Percentiles rank a stretch among this genome's conserved stretches.
phyloP scores from a whole-genome alignment of 192 early-diverging fungal species.

The Lunasporangiospora selenospora region DNA sequence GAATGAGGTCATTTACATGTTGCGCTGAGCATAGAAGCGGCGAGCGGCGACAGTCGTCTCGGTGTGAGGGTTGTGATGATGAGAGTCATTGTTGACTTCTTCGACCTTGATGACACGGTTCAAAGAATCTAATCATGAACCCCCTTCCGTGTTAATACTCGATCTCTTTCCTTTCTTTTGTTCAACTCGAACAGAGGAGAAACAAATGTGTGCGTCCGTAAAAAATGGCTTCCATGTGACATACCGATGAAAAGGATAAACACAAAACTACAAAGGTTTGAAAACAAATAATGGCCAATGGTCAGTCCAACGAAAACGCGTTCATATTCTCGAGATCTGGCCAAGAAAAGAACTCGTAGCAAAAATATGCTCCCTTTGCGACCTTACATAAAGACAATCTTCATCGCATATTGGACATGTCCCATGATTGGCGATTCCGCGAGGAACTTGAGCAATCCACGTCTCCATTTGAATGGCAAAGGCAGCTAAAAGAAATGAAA shows the following conservation, averaged over 20 bases:
- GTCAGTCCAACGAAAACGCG: not conserved
- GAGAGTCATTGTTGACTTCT: constrained; percentile 10
- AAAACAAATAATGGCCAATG: not conserved
- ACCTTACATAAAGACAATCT: constrained; percentile 60
- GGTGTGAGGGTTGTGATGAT: constrained; percentile 38
- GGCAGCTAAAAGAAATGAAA: constrained; percentile 53
- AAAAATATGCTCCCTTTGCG: not conserved
- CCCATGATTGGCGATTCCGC: constrained; percentile 51
- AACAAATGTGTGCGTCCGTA: too few relatives aligned
- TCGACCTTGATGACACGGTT: constrained; percentile 51
- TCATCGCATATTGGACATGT: constrained; percentile 47
- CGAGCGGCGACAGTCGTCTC: constrained; percentile 48
- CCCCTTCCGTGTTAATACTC: too few relatives aligned
- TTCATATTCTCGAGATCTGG: not conserved
- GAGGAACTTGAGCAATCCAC: constrained; percentile 52
- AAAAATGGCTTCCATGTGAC: not conserved
- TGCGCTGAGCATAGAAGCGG: constrained; percentile 65
- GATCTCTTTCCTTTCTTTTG: too few relatives aligned
- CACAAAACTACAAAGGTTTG: constrained; percentile 48
- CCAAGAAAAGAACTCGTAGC: not conserved
- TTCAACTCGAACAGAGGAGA: not conserved
- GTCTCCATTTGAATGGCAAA: constrained; percentile 55
- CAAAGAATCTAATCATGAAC: constrained; percentile 60
- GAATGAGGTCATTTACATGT: constrained; percentile 50
- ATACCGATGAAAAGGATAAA: constrained; percentile 63